A percentile compares a stretch with the other conserved stretches of the same genome.
These are phyloP conservation scores for Agapanthus africanus DNA, from an alignment of 106 monocot species.

Conservation along the genomic window DNA sequence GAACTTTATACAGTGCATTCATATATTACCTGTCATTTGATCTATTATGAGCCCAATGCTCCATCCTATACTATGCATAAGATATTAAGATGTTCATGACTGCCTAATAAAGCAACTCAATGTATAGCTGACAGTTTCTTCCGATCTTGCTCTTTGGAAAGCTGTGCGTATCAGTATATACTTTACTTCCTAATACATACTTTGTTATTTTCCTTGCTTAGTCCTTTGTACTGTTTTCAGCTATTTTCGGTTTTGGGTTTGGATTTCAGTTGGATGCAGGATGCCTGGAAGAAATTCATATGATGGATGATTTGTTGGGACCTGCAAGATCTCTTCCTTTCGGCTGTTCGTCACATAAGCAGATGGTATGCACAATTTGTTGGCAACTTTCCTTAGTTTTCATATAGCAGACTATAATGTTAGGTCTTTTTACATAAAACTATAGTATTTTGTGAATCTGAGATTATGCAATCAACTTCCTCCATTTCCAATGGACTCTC, in stretches of 20 bases:
- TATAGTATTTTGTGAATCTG: background rate
- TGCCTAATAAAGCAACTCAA: background rate
- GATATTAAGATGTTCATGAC: background rate
- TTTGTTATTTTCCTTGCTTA: background rate
- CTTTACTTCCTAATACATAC: background rate
- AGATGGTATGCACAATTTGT: constrained; percentile 25
- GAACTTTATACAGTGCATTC: no score
- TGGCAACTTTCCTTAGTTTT: background rate
- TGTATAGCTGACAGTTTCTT: background rate
- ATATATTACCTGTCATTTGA: background rate
- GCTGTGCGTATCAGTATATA: background rate
- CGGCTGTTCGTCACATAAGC: constrained; percentile 27
- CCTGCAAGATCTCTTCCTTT: constrained; percentile 31
- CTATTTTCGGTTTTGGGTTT: background rate
- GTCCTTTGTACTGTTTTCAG: background rate
- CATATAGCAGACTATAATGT: background rate
- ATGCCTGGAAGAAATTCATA: constrained; percentile 25
- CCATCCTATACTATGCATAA: background rate
- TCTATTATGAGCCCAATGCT: background rate
- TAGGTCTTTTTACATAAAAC: background rate
- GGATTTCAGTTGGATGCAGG: constrained; percentile 25
- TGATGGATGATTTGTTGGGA: constrained; percentile 36
- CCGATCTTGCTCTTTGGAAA: background rate
- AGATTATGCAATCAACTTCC: background rate
- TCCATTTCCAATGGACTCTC: background rate